Evolutionary conservation across 306 rosid species (phyloP), one percentile per base, ranked within the genome.

Genomic region (Heteromeles arbutifolia): DNA sequence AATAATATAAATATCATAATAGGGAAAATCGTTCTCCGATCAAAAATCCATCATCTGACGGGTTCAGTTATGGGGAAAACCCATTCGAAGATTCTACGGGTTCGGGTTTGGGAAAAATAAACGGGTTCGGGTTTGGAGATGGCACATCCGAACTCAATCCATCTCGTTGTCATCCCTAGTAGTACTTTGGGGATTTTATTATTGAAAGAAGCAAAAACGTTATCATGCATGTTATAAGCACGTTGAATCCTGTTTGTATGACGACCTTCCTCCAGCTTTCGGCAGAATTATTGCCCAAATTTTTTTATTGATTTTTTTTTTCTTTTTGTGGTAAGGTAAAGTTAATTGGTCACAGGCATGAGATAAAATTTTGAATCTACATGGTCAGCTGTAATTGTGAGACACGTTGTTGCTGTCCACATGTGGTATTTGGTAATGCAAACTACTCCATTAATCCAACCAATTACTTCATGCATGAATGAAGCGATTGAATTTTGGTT

Each of bases 391-490:
- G 22, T 11, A 15, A 4, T 17, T 15, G 6, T 26, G 25, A 69
- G 22, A 7, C 58, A 28, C 6, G 54, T 62, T 62, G n/a, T 62
- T 69, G 45, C 58, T 15, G 41, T 53, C 58, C 11, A 53, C 11
- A 29, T 70, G 22, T 52, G 75, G 50, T 22, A 54, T 71, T 54
- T 71, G 75, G 75, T 54, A 41, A n/a, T 67, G 69, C 45, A 54
- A 72, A 72, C 65, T 6, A 34, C 75, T 72, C 75, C 65, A 72
- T 31, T 31, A 70, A 13, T 17, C 21, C 14, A 19, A 34, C 64
- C 21, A 50, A 29, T 52, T 53, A 2, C 29, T 53, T 69, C 11
- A 21, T 31, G 48, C 11, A 26, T 22, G 5, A 45, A 48, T 28
- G 21, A 48, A 48, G 21, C 54, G 8, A 48, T 48, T 57, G 3